phyloP scores from a whole-genome alignment of 1,284 basidiomycete genomes.

The Papiliotrema fonsecae region DNA sequence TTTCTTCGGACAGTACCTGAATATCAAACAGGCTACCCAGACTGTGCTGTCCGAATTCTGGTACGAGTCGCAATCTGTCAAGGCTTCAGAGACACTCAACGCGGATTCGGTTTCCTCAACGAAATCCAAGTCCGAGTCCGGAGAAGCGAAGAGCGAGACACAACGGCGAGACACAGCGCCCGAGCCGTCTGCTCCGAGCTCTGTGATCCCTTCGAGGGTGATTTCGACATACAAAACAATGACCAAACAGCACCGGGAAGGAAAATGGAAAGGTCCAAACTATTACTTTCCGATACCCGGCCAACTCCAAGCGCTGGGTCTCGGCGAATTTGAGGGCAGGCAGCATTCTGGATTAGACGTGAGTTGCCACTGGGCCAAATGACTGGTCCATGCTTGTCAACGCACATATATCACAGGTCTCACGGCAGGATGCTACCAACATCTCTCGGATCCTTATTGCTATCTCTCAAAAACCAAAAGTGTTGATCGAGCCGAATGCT shows the following conservation, averaged over 20 bases:
- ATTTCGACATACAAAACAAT: conserved; percentile 26
- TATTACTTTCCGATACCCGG: conserved; percentile 42
- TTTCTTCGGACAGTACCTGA: conserved; percentile 41
- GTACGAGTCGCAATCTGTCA: not conserved
- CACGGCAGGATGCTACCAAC: conserved; percentile 74
- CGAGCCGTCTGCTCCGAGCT: conserved; percentile 11
- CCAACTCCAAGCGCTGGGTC: conserved; percentile 43
- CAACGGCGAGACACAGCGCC: conserved; percentile 14
- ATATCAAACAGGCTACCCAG: conserved; percentile 44
- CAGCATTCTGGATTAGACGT: conserved; percentile 84
- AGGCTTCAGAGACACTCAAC: not conserved
- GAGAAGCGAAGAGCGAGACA: too few relatives aligned
- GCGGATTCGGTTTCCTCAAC: not conserved
- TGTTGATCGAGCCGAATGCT: conserved; percentile 67
- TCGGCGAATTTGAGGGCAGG: conserved; percentile 64
- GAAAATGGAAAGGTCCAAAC: conserved; percentile 14
- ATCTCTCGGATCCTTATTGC: conserved; percentile 71
- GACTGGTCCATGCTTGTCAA: not conserved
- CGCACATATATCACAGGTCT: not conserved
- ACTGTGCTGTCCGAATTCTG: conserved; percentile 46
- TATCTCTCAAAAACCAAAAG: conserved; percentile 59
- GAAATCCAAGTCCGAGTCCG: not conserved
- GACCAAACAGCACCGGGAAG: conserved; percentile 4
- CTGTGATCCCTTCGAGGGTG: not conserved
- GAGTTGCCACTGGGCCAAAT: conserved; percentile 47